Evolutionary conservation across 139 green algal genomes (phyloP), one percentile per base, ranked within the genome.

Genomic region (Coelastrella sp.): DNA sequence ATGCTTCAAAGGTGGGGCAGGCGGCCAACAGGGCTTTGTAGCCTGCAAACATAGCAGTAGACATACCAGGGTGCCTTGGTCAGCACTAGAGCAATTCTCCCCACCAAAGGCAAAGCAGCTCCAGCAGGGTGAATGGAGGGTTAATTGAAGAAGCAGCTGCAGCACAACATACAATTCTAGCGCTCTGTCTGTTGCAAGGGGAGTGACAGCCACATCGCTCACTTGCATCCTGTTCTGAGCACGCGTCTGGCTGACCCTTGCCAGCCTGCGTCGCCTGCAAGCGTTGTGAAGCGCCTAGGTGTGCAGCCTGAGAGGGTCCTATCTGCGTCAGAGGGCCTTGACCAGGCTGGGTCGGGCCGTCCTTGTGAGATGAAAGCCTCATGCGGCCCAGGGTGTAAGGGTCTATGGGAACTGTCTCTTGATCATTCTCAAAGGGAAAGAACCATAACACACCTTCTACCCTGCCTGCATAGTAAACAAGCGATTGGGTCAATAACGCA

Each of bases 371-470:
- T 25, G 66, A 82, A 8, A 87, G 69, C 71, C 57, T 27, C 82
- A 87, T 87, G 27, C 82, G 71, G 38, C 57, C 48, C 32, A 53
- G 43, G 19, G 71, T 72, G 72, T 59, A 57, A 2, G 66, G 40
- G 51, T 91, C 88, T 45, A 91, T 25, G 0, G 94, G 94, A 53
- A 96, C 66, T 0, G 90, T 95, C 89, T 97, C 94, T 9, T 37
- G 7, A 59, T 90, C 94, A 66, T 93, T 80, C 41, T 91, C 68
- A 67, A 84, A 95, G 5, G 94, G 94, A 50, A 95, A 97, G 88
- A 96, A 97, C 86, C 89, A 95, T 30, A 97, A 84, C 43, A 95
- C 89, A 5, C 92, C 94, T 21, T 90, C 85, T 6, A 96, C 94
- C 15, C 30, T 82, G 23, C 94, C 94, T 93, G 85, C 53, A 82